Evolutionary conservation across 2,329 filamentous ascomycete species (phyloP), one percentile per base, ranked within the genome.

Genomic region (Colletotrichum sp.): DNA sequence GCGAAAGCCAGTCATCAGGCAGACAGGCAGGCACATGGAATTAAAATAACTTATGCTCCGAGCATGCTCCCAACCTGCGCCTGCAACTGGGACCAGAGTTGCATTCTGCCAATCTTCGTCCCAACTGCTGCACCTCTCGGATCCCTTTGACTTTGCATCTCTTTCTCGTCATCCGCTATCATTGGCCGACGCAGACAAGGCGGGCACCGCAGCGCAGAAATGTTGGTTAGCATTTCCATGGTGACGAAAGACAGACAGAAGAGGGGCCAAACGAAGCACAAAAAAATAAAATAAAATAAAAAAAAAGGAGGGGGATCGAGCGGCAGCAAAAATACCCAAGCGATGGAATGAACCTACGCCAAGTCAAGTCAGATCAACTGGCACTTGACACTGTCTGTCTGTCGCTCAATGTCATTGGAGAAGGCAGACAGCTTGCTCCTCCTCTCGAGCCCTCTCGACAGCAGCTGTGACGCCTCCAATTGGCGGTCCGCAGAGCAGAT

Each of bases 71-170:
- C 6, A 49, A 49, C 44, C 44, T 49, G 44, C 44, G n/a, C 44
- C 44, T 49, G 44, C 44, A 52, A 52, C 44, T 12, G 63, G 30
- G 60, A 26, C 36, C 26, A 75, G 68, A 72, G 68, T 72, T 55
- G 69, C 69, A 75, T 72, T 52, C 55, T 63, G 55, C n/a, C 55
- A 63, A 68, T 72, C 39, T 63, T 73, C 64, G 64, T 69, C 70
- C 73, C 64, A 73, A 60, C 64, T 34, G 44, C 44, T 52, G 39
- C 63, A 76, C 55, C 7, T 3, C 34, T 66, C 32, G 62, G 62
- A 28, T 36, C 30, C 30, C 12, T 32, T 60, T 28, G 57, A n/a
- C n/a, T 63, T 63, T 36, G n/a, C 18, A 15, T 63, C 26, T n/a
- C 16, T 32, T 36, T 16, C n/a, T 21, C n/a, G 15, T 34, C 18